Evolutionary conservation across 306 rosid genomes (phyloP), one percentile per base, ranked within the genome.

Genomic region (Hylodesmum podocarpum): DNA sequence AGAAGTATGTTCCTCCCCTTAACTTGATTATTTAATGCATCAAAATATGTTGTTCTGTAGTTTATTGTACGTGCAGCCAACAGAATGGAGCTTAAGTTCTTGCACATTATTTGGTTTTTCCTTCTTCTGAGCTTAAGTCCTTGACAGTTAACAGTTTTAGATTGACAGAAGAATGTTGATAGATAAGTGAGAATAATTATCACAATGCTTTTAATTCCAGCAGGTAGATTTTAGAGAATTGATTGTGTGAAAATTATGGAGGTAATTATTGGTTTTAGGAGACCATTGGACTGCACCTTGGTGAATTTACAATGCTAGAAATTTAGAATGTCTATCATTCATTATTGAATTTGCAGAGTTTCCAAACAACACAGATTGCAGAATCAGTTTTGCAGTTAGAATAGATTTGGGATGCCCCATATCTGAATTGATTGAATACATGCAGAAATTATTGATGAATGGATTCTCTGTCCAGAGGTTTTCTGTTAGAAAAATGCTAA

Each of bases 1-100:
- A 82, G 97, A 93, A 82, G 98, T 93, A 88, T 69, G 80, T 57
- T 31, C 72, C 55, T 63, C 70, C 21, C 63, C 58, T 37, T 49
- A 36, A 39, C 65, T 76, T 47, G 14, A 63, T 72, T 44, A 58
- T 51, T 58, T 59, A 18, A 59, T 39, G 47, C 29, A 10, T 76
- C 62, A 65, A 65, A 65, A 36, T 16, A 16, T 59, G 39, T 69
- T 82, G 33, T 82, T 64, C 64, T 58, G 13, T 24, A 67, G 66
- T 66, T 62, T 65, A 37, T 62, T 73, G 41, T 68, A 67, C 50
- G 18, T 34, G 19, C 28, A 16, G 65, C 54, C 62, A 55, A 77
- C 47, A 15, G 43, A 75, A 63, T 37, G 6, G 41, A 33, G 11
- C 57, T 72, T 27, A 39, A 40, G 37, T 31, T 55, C 19, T 58